Conservation (phyloP, 768 basidiomycete genomes). For the Lenzites betulinus region DNA sequence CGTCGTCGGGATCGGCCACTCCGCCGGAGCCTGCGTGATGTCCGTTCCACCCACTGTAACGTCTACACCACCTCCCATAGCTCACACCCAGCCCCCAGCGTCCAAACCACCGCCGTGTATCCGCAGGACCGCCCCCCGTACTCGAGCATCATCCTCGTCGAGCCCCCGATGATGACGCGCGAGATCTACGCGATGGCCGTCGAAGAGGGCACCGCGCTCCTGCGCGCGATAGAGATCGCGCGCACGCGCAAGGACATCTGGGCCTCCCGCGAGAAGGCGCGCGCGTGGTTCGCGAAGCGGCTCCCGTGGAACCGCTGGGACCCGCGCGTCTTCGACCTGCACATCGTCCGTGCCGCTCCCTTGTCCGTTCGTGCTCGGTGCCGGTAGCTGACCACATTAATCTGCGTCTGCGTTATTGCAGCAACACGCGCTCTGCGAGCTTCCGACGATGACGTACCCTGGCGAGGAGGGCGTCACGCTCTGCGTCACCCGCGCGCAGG, state of each 20-base stretch:
- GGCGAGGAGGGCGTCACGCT: conserved; percentile 29
- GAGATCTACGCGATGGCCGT: neutral
- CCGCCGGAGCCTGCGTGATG: neutral
- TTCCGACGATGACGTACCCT: conserved; percentile 26
- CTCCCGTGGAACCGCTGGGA: conserved; percentile 15
- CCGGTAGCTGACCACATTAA: no score
- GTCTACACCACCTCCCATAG: neutral
- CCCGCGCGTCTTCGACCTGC: conserved; percentile 7
- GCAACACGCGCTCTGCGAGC: conserved; percentile 18
- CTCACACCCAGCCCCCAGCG: neutral
- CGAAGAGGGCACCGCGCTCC: neutral
- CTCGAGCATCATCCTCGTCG: conserved; percentile 12
- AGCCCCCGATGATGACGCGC: conserved; percentile 15
- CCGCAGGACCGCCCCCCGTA: neutral
- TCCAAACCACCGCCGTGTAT: neutral
- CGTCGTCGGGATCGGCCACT: neutral
- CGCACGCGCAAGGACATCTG: conserved; percentile 14
- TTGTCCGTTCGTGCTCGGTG: no score
- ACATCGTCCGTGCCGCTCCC: neutral
- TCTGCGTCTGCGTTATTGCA: no score
- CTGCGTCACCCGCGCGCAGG: conserved; percentile 23
- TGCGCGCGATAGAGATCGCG: neutral
- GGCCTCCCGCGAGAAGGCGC: conserved; percentile 13
- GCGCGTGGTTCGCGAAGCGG: conserved; percentile 9
- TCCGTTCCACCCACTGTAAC: neutral